Base-by-base conservation (phyloP, 768 basidiomycete species). In the Hypholoma sublateritium region DNA sequence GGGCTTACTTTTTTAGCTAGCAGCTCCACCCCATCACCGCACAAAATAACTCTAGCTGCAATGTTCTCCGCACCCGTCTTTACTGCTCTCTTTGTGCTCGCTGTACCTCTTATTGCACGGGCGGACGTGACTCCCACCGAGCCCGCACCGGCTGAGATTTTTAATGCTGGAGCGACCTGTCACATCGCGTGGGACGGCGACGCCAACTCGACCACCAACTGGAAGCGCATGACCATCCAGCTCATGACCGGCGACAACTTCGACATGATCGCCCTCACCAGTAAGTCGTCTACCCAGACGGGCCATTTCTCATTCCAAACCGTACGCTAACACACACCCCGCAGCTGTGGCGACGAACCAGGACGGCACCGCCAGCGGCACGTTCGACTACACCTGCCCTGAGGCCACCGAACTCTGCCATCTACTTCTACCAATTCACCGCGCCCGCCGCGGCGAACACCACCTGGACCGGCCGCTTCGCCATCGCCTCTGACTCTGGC, bases 401-500 rank as follows among this genome's bases (percentile, higher is more conserved):
- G 69, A 77, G 59, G 89, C 91, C 37, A 73, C 73, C 82, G 24
- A 75, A 87, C 70, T 77, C 90, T 1, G 65, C 82, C 42, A 85
- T 92, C 60, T 93, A 91, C 75, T 93, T 92, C 76, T 90, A 90
- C 70, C 88, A 91, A 64, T 92, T 89, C 76, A 74, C 81, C 17
- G 70, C 81, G 0, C 71, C 79, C 1, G 63, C 58, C 5, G 65
- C 81, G 1, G 1, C 70, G 32, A 66, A 65, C 52, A 76, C 73
- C 65, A 69, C 74, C 37, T 93, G 91, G 91, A 89, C 89, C 3
- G 83, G 81, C 13, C 88, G 91, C 32, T 92, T 91, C 77, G 74
- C 87, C 41, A 90, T 93, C 65, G 83, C 86, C 2, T 80, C 77
- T 36, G 43, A 77, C 5, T 61, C 68, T 22, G 84, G 82, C 16